phyloP scores from a whole-genome alignment of 257 asterid species.

The Penstemon barbatus region DNA sequence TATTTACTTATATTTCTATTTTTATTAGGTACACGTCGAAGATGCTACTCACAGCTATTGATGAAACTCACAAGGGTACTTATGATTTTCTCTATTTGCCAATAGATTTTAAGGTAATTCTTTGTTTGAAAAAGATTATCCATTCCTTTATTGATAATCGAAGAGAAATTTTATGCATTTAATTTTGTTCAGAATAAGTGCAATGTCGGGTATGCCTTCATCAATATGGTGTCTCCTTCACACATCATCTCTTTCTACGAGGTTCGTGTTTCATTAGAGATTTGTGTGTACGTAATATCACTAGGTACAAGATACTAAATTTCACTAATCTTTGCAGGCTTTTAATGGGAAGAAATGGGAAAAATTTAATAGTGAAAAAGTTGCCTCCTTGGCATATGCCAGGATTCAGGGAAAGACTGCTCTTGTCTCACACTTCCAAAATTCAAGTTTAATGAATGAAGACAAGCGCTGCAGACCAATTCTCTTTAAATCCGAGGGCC shows the following conservation, averaged over 20 bases:
- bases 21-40: conserved; percentile 68
- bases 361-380: conserved; percentile 78
- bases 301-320: not conserved
- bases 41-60: conserved; percentile 71
- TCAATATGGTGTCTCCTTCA: conserved; percentile 72
- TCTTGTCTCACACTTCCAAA: conserved; percentile 73
- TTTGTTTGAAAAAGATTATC: not conserved
- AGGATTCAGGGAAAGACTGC: conserved; percentile 76
- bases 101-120: conserved; percentile 72
- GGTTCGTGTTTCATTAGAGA: conserved; percentile 36
- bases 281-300: not conserved
- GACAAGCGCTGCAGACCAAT: conserved; percentile 80
- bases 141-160: not conserved
- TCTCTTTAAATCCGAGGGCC: conserved; percentile 47
- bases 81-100: conserved; percentile 86
- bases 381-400: conserved; percentile 77
- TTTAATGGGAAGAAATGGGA: conserved; percentile 83
- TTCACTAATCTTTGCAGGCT: conserved; percentile 38
- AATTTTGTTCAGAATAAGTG: conserved; percentile 69
- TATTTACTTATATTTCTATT: not conserved
- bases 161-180: conserved; percentile 16
- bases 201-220: conserved; percentile 90
- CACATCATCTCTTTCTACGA: conserved; percentile 66
- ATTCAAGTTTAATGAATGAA: conserved; percentile 82
- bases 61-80: conserved; percentile 66